Conservation (phyloP, 2,329 filamentous ascomycete species). For the Diaporthe vaccinii region DNA sequence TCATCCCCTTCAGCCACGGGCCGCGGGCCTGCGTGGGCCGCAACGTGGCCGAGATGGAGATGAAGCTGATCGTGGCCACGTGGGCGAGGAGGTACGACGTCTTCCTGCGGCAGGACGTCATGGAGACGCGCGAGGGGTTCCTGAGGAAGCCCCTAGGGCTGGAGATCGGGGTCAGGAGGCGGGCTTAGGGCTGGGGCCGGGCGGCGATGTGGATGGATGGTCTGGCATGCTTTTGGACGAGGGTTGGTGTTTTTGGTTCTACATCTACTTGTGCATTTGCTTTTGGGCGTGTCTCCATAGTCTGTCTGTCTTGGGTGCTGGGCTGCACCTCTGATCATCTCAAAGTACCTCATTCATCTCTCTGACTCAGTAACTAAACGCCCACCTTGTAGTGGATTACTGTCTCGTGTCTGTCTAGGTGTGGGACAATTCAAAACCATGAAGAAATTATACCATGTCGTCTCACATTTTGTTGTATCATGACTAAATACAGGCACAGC, state of each 20-base stretch:
- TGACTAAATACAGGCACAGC: background rate
- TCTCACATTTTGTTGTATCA: background rate
- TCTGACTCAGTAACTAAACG: background rate
- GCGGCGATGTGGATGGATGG: background rate
- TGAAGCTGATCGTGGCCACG: slow-evolving; percentile 82
- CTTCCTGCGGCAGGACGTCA: slow-evolving; percentile 65
- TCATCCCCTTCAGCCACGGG: slow-evolving; percentile 81
- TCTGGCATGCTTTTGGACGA: background rate
- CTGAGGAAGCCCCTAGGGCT: slow-evolving; percentile 82
- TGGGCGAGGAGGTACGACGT: slow-evolving; percentile 69
- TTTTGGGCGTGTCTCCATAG: background rate
- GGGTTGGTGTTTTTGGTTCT: background rate
- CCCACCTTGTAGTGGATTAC: background rate
- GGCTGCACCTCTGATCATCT: background rate
- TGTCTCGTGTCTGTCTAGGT: background rate
- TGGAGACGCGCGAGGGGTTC: slow-evolving; percentile 86
- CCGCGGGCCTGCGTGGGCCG: slow-evolving; percentile 80
- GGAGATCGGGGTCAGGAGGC: slow-evolving; percentile 72
- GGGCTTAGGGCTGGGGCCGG: slow-evolving; percentile 45
- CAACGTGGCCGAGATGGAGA: slow-evolving; percentile 91
- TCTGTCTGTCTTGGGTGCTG: background rate
- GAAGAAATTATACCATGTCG: background rate
- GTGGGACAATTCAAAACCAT: too few relatives aligned
- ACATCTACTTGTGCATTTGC: background rate
- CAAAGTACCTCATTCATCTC: background rate